Evolutionary conservation across 2,329 filamentous ascomycete genomes (phyloP), one percentile per base, ranked within the genome.

Genomic region (Neurospora crassa): DNA sequence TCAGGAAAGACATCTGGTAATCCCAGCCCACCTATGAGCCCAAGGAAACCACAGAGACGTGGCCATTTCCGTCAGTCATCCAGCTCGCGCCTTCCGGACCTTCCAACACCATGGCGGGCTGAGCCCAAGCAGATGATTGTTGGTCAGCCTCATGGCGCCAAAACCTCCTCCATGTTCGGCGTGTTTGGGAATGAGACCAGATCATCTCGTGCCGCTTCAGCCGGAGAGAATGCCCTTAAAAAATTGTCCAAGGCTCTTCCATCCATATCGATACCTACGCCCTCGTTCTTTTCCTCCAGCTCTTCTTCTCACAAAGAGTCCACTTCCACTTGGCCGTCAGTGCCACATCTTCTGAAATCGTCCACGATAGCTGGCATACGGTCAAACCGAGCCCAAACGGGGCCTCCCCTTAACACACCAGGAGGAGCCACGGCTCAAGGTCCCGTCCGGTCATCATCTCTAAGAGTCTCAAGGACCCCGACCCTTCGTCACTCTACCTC

Each of bases 401-500:
- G n/a, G 20, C 70, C 5, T 43, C 45, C 40, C 45, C 67, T 37
- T 67, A 53, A 40, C n/a, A 47, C 47, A n/a, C 41, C 42, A 69
- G 43, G 68, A 69, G 63, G 42, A 29, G 34, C 68, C 29, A 42
- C 69, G 12, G 37, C 42, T 29, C 69, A 67, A 5, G 40, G 16
- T 11, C 69, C 63, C 8, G 71, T 75, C 47, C 75, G 71, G 40
- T 75, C 78, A 40, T 73, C 77, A 5, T 75, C 78, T 10, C 71
- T 63, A 16, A 34, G 72, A 7, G 68, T 72, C 41, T 72, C 79
- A 34, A 75, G 71, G 67, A 76, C 78, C 40, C 74, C 78, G 16
- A 71, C 73, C 7, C 79, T 93, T 40, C 85, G 88, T 63, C 85
- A 89, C 75, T 87, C 89, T 0, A 89, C 88, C 1, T 95, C 92